Conservation (phyloP, 148 eudicot genomes). For the Rheum nobile region DNA sequence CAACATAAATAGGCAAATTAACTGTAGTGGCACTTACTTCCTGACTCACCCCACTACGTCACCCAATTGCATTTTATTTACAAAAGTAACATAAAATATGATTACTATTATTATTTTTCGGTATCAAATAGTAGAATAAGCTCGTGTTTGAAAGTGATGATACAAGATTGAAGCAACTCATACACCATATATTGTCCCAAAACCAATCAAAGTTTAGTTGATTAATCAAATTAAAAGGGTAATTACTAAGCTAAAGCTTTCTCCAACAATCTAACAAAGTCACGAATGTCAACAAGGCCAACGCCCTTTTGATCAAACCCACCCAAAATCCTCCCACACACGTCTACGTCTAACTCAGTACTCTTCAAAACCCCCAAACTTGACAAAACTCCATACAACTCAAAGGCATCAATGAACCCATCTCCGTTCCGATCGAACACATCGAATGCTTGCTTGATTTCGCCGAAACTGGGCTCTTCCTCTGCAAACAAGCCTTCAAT, state of each 20-base stretch:
- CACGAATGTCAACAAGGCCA: constrained; percentile 24
- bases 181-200: background rate
- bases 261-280: constrained; percentile 21
- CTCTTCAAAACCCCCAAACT: constrained; percentile 23
- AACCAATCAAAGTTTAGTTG: background rate
- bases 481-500: constrained; percentile 24
- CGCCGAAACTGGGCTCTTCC: constrained; percentile 32
- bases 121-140: no score
- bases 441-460: constrained; percentile 36
- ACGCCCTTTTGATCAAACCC: constrained; percentile 37
- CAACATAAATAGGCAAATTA: no score
- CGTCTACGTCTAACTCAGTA: constrained; percentile 13
- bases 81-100: no score
- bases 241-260: constrained; percentile 12
- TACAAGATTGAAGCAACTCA: background rate
- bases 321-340: constrained; percentile 35
- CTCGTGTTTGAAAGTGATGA: background rate
- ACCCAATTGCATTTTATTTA: no score
- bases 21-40: no score
- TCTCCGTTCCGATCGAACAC: constrained; percentile 44
- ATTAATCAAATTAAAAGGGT: background rate
- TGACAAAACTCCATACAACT: constrained; percentile 32
- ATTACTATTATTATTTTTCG: no score
- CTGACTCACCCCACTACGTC: no score
- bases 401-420: constrained; percentile 42